Percentiles rank a stretch among this genome's conserved stretches.
These are phyloP conservation scores for Adansonia madagascariensis DNA, from an alignment of 441 rosid species.

Conservation along the genomic window DNA sequence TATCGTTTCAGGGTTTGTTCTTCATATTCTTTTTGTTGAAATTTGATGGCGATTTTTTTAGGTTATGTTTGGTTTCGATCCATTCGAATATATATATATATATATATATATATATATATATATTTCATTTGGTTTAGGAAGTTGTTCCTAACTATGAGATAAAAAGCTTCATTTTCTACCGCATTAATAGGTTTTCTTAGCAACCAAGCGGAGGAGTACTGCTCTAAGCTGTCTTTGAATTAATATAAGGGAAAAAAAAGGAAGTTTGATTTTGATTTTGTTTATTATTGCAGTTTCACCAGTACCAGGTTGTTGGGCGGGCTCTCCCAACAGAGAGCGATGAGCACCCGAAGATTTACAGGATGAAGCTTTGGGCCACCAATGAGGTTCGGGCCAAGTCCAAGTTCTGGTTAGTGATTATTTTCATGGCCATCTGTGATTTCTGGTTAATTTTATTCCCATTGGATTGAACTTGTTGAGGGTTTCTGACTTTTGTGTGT, in stretches of 20 bases:
- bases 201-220: not conserved
- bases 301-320: constrained; percentile 56
- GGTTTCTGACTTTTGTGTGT: not conserved
- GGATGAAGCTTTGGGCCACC: constrained; percentile 57
- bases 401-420: constrained; percentile 49
- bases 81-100: not conserved
- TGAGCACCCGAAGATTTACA: constrained; percentile 55
- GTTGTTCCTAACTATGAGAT: not conserved
- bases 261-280: not conserved
- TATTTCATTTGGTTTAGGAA: not conserved
- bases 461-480: not conserved
- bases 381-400: constrained; percentile 55
- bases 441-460: not conserved
- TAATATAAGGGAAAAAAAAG: not conserved
- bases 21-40: not conserved
- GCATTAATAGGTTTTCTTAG: not conserved
- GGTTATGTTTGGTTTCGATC: constrained; percentile 1
- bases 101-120: no score
- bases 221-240: not conserved
- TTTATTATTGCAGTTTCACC: constrained; percentile 42
- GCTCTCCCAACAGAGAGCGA: constrained; percentile 50
- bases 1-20: not conserved
- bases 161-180: not conserved
- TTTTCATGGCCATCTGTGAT: not conserved
- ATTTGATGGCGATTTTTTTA: not conserved